Conservation (phyloP, 495 filamentous ascomycete genomes). For the Bacidia gigantensis region DNA sequence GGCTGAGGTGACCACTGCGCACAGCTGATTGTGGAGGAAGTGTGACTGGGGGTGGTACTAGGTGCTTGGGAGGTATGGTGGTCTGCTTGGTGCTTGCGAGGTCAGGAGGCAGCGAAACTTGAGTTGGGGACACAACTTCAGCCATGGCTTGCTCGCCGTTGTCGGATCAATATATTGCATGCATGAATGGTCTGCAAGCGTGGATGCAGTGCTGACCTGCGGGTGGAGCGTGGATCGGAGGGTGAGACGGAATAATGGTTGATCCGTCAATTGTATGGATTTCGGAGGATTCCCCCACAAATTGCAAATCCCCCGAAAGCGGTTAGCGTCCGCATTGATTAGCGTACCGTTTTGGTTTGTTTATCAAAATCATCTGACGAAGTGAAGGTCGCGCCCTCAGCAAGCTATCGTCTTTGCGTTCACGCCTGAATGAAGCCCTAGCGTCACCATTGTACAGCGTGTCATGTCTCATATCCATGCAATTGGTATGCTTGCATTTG, state of each 20-base stretch:
- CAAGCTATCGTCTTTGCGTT: too few relatives aligned
- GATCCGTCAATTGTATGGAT: too few relatives aligned
- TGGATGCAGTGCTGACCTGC: too few relatives aligned
- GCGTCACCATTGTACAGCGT: too few relatives aligned
- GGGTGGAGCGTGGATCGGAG: background rate
- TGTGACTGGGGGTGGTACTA: background rate
- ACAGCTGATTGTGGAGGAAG: background rate
- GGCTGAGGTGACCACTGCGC: constrained; percentile 39
- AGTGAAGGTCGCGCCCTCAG: too few relatives aligned
- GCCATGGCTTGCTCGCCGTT: background rate
- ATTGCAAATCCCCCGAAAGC: background rate
- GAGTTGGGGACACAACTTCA: background rate
- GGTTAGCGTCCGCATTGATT: background rate
- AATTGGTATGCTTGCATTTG: too few relatives aligned
- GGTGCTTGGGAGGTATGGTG: background rate
- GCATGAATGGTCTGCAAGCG: too few relatives aligned
- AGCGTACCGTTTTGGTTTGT: background rate
- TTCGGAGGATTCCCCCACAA: background rate
- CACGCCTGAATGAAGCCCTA: too few relatives aligned
- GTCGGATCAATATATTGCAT: too few relatives aligned
- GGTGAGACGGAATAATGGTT: background rate
- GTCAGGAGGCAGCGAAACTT: background rate
- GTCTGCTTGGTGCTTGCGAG: too few relatives aligned
- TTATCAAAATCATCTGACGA: too few relatives aligned
- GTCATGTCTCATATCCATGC: too few relatives aligned